Evolutionary conservation across 2,329 filamentous ascomycete genomes (phyloP), one percentile per base, ranked within the genome.

Genomic region (Gremmenia infestans): DNA sequence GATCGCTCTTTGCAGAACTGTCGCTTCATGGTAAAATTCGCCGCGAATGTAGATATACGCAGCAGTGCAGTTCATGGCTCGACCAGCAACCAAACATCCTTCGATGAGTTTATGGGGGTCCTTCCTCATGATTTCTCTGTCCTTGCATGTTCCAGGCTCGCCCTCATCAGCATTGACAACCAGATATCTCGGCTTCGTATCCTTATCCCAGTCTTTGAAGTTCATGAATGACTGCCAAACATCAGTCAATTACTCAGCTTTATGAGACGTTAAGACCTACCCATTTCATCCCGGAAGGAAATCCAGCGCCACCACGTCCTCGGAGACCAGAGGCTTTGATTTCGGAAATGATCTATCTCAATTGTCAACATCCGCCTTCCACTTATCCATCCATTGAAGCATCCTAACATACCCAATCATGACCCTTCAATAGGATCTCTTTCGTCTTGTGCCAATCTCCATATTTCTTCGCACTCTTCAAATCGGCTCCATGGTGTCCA

Each of bases 361-460:
- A 52, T 50, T 55, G 55, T 69, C 57, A 69, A 61, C 45, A 36
- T 23, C 15, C 17, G 7, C 54, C 19, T 52, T 25, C 22, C n/a
- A 46, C 54, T 48, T 32, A 43, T 42, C 39, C 46, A 9, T 37
- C 28, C 48, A 9, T 37, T 35, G 12, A 48, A 23, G 49, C 37
- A 25, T 43, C 43, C 48, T 42, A 50, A 61, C 70, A 65, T 73
- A 86, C 83, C 87, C 94, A 99, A 69, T 99, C 93, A 76, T 99
- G 90, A 55, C 94, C 94, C 81, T 99, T 99, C 66, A 91, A 77
- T 57, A 99, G 75, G 56, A 99, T 99, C 74, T 99, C 94, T 82
- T 99, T 99, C 54, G 94, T 99, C 82, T 95, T 96, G 80, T 99
- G 85, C 94, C 94, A 99, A 75, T 97, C 94, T 67, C 94, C 94